A percentile compares a stretch with the other conserved stretches of the same genome.
Evolutionary conservation across 306 rosid species (phyloP).

Genomic region (Sicyos baderoa): DNA sequence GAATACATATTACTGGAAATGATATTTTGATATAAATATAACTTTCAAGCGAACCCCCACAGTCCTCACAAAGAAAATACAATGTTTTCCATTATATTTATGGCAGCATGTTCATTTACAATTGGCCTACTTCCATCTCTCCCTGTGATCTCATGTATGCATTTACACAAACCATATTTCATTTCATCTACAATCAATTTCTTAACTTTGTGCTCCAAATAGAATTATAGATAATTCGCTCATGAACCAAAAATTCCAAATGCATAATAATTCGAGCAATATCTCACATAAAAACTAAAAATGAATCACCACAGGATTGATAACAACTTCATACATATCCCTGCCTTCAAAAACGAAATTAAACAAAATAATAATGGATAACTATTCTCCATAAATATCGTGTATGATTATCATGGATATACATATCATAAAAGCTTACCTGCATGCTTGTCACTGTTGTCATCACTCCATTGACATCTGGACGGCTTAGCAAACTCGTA

Average conservation of each 20-base stretch:
- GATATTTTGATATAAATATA: not conserved
- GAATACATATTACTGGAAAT: not conserved
- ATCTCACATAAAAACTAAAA: too few relatives aligned
- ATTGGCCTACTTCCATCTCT: not conserved
- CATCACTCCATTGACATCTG: conserved; percentile 64
- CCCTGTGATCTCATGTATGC: not conserved
- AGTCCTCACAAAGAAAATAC: not conserved
- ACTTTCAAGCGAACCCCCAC: not conserved
- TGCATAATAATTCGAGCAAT: too few relatives aligned
- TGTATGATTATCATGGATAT: not conserved
- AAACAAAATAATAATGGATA: not conserved
- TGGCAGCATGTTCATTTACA: too few relatives aligned
- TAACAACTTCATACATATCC: not conserved
- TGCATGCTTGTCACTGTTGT: conserved; percentile 61
- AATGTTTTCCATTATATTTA: not conserved
- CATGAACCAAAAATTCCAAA: not conserved
- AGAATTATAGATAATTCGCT: not conserved
- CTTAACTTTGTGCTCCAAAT: not conserved
- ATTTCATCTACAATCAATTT: not conserved
- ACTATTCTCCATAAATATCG: not conserved
- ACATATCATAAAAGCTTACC: conserved; percentile 32
- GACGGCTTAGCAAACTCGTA: conserved; percentile 66
- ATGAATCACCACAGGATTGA: not conserved
- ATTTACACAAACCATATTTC: not conserved
- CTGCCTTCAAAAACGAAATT: not conserved